Base-by-base conservation (phyloP, 1,284 basidiomycete species). In the Erythrobasidium hasegawianum region DNA sequence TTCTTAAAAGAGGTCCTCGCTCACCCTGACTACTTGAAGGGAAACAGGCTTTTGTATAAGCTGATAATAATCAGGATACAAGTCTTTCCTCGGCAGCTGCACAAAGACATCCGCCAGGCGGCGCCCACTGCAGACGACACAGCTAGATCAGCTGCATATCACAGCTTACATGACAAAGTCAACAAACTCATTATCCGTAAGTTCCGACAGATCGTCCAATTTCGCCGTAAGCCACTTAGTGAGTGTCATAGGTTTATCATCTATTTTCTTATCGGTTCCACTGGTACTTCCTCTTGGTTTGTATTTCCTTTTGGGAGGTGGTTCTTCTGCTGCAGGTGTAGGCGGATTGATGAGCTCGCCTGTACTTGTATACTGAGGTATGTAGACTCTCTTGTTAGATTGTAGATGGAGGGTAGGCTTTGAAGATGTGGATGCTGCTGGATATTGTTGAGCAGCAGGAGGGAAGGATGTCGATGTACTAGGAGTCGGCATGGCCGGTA, bases 41-140 rank as follows among this genome's bases (percentile, higher is more conserved):
- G 70, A 67, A 45, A 73, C 70, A 8, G 72, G 72, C 16, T 58
- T 45, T 7, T 53, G 57, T 29, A 74, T 72, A 53, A 72, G 49
- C 29, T 65, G 54, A 52, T 75, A 76, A 55, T 75, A 76, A 11
- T 74, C 70, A 8, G 73, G 70, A 64, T 69, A 73, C 3, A 39
- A 8, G 14, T 68, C 53, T 41, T 64, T 68, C 22, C 71, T 68
- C 0, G 75, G 75, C 13, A 76, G 57, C 29, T 58, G 61, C 39
- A 62, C 47, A 59, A 76, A 75, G 33, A 64, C 53, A 22, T 74
- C 73, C 22, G 72, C 55, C 16, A 69, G 67, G 1, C 33, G 18
- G 10, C 74, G 70, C 16, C 73, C 73, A 22, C 70, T 73, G 33
- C 5, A 11, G 7, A 27, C 22, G 33, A 8, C 10, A 61, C 55